Evolutionary conservation across 345 rosid species (phyloP).

Genomic region (Citrus cavaleriei): DNA sequence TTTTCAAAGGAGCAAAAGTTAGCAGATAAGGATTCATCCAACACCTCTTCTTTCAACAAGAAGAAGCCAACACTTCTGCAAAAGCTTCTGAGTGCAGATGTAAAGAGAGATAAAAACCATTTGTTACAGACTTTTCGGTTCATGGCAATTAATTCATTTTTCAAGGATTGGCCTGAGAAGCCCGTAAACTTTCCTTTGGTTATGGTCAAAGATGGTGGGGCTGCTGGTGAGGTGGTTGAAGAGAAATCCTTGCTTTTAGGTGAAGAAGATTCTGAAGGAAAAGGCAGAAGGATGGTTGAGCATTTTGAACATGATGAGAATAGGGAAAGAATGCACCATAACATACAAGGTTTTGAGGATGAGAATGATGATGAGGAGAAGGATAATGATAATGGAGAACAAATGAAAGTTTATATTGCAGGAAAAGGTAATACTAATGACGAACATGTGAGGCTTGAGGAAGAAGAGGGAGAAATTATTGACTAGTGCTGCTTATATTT

Average conservation of each 20-base stretch:
- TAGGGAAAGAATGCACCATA: slow-evolving; percentile 1
- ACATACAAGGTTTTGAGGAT: slow-evolving; percentile 4
- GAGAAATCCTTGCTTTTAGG: slow-evolving; percentile 19
- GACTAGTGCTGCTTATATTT: slow-evolving; percentile 24
- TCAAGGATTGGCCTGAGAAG: slow-evolving; percentile 59
- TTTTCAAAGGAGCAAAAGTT: slow-evolving; percentile 26
- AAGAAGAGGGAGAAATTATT: slow-evolving; percentile 63
- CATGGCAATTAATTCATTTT: slow-evolving; percentile 67
- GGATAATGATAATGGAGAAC: neutral
- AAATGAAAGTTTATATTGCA: neutral
- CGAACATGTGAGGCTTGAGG: slow-evolving; percentile 17
- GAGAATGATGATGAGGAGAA: neutral
- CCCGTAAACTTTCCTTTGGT: slow-evolving; percentile 59
- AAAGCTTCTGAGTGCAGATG: slow-evolving; percentile 75
- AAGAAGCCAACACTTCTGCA: slow-evolving; percentile 65
- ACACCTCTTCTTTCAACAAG: slow-evolving; percentile 23
- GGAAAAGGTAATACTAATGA: slow-evolving; percentile 2
- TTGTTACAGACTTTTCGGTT: slow-evolving; percentile 74
- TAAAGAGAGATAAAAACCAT: slow-evolving; percentile 55
- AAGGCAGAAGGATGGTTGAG: slow-evolving; percentile 6
- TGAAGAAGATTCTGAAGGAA: slow-evolving; percentile 15
- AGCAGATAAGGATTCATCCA: slow-evolving; percentile 22
- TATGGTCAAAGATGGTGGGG: slow-evolving; percentile 43
- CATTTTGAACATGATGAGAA: neutral
- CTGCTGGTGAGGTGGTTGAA: slow-evolving; percentile 23